These are phyloP conservation scores for Spathaspora boniae DNA, from an alignment of 805 yeast genomes.

Conservation along the genomic window DNA sequence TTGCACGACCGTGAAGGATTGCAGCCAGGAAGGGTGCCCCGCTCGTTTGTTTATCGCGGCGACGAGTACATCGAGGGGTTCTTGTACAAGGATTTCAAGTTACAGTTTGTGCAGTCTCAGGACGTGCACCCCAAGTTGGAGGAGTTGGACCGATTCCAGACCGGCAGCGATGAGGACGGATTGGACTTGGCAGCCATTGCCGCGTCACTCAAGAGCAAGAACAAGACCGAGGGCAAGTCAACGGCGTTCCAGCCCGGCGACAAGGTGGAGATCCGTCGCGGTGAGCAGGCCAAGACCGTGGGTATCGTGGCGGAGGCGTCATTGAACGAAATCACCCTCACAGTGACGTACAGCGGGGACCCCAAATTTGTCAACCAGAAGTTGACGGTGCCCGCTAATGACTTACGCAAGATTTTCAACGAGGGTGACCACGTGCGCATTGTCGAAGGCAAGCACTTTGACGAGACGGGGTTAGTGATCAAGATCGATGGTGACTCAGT, in stretches of 20 bases:
- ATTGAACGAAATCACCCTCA: conserved; percentile 49
- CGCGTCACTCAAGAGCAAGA: conserved; percentile 66
- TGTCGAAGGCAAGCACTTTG: conserved; percentile 84
- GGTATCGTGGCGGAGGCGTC: conserved; percentile 75
- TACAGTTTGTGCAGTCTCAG: conserved; percentile 76
- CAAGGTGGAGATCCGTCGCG: conserved; percentile 83
- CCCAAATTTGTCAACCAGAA: conserved; percentile 50
- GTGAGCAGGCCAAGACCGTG: conserved; percentile 87
- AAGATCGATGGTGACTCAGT: conserved; percentile 80
- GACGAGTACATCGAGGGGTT: conserved; percentile 92
- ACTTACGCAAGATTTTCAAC: conserved; percentile 78
- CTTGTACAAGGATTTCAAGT: conserved; percentile 78
- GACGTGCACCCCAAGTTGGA: conserved; percentile 83
- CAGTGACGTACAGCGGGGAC: conserved; percentile 55
- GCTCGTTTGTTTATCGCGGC: conserved; percentile 67
- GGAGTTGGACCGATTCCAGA: conserved; percentile 78
- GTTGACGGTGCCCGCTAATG: conserved; percentile 77
- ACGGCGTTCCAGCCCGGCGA: conserved; percentile 85
- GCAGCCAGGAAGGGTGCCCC: conserved; percentile 59
- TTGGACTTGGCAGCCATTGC: conserved; percentile 85
- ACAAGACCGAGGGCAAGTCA: conserved; percentile 22
- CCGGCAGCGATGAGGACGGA: conserved; percentile 77
- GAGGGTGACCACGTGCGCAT: conserved; percentile 96
- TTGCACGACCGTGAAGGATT: conserved; percentile 75
- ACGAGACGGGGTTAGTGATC: conserved; percentile 93